Base-by-base conservation (phyloP, 2,329 filamentous ascomycete species). In the Paecilomyces sp. region DNA sequence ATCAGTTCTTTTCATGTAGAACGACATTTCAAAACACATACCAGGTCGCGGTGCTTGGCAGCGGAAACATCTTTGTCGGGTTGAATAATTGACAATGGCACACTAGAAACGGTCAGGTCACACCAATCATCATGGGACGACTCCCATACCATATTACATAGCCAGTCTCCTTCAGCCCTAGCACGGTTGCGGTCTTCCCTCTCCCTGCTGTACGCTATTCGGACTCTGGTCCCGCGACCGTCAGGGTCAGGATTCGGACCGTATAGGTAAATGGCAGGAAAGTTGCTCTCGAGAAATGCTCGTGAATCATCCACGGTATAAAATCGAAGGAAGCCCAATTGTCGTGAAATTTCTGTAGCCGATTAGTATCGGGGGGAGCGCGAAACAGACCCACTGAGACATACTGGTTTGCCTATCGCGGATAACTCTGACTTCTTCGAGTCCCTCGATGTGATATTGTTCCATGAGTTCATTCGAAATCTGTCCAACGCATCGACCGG, bases 361-460 rank as follows among this genome's bases (percentile, higher is more conserved):
- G 66, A 55, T 63, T 58, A 56, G 24, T 63, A 62, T 12, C 2
- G 13, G 11, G 11, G 22, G 15, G 7, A 9, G 36, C 24, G 7
- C 25, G 8, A 53, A 33, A 47, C 41, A 47, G 18, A n/a, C 24
- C 24, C 22, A 8, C 28, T 2, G 25, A 30, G 28, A 68, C 73
- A 63, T 73, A 85, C 83, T 83, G 22, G 82, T 85, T 61, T 82
- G 80, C 59, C 82, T 79, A 65, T 85, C 83, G 61, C 82, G 81
- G 65, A 85, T 85, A 57, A 85, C 75, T 18, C 82, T 77, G 55
- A 85, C 75, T 65, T 84, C 82, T 66, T 85, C 82, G 61, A 85
- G 71, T n/a, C 76, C 77, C 59, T 80, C 75, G 62, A 83, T 73
- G 66, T 78, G 73, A 64, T 84, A 80, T 64, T 75, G 77, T 65